These are phyloP conservation scores for Aspergillus amoenus DNA, from an alignment of 2,329 filamentous ascomycete species.

Conservation along the genomic window DNA sequence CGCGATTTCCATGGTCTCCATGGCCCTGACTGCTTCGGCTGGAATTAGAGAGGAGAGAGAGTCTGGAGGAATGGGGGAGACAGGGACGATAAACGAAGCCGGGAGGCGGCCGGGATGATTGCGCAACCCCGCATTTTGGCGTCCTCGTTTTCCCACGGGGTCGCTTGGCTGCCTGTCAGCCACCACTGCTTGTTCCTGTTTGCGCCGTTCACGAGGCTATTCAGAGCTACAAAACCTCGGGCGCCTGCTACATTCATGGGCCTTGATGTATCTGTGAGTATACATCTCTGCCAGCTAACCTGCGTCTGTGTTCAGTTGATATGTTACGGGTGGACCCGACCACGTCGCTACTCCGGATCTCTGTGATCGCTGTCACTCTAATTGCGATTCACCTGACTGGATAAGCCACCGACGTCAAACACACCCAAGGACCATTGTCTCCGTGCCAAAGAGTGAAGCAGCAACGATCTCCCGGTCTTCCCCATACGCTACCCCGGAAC, in stretches of 20 bases:
- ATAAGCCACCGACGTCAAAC: background rate
- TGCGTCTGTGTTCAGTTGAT: background rate
- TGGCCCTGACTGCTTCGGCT: background rate
- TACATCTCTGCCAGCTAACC: background rate
- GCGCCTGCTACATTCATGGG: too few relatives aligned
- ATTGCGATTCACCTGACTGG: background rate
- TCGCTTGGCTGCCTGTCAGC: background rate
- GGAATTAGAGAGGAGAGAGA: background rate
- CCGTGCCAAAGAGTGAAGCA: background rate
- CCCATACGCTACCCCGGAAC: background rate
- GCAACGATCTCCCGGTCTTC: background rate
- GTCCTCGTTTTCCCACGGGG: constrained; percentile 1
- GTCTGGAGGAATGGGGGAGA: background rate
- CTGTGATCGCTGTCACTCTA: background rate
- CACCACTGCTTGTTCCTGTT: background rate
- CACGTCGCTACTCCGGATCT: background rate
- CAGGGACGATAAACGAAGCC: background rate
- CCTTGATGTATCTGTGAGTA: background rate
- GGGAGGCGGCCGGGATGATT: background rate
- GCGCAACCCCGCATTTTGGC: constrained; percentile 6
- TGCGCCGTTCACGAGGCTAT: background rate
- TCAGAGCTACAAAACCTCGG: background rate
- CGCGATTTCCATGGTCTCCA: background rate
- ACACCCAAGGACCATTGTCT: background rate
- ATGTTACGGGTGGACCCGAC: background rate